Evolutionary conservation across 495 filamentous ascomycete genomes (phyloP), one percentile per base, ranked within the genome.

Genomic region (Aspergillus panamensis): DNA sequence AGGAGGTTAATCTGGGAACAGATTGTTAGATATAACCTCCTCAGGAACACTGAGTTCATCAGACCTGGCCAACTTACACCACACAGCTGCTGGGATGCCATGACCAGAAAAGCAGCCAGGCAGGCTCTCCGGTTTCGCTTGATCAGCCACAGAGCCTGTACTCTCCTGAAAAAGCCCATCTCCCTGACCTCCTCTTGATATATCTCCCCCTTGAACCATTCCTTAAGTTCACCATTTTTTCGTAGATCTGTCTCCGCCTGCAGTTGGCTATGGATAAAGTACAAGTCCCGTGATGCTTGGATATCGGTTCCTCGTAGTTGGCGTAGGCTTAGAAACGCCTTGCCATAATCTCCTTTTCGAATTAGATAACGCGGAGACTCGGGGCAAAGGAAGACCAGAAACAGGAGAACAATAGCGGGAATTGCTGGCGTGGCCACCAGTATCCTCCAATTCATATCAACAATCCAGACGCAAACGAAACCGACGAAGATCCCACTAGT

Each of bases 51-150:
- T 25, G 0, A 49, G 1, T 19, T 7, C 25, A 16, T 8, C 29
- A 39, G 20, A n/a, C n/a, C n/a, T n/a, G n/a, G n/a, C n/a, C 14
- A 33, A 48, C 62, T 35, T 29, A 62, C 60, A 32, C 86, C 86
- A 71, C 87, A 90, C 79, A 91, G 85, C 67, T 91, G 87, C 70
- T 90, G 85, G 7, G 82, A 82, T 58, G 86, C 78, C 85, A 88
- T 88, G 53, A 87, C 84, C 5, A 81, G 45, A 21, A 84, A 85
- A 29, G 83, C 74, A 4, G 83, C 84, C 3, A 82, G 56, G 45
- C 74, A 85, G 25, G 84, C 85, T n/a, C 83, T 78, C 30, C 82
- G 77, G 0, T 85, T 73, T n/a, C 84, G 80, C 12, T 82, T 82
- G 31, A 84, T 73, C 43, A 77, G 83, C 63, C 84, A 86, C 1